Evolutionary conservation across 176 grass and related monocot genomes (phyloP), one percentile per base, ranked within the genome.

Genomic region (Elymus sibiricus): DNA sequence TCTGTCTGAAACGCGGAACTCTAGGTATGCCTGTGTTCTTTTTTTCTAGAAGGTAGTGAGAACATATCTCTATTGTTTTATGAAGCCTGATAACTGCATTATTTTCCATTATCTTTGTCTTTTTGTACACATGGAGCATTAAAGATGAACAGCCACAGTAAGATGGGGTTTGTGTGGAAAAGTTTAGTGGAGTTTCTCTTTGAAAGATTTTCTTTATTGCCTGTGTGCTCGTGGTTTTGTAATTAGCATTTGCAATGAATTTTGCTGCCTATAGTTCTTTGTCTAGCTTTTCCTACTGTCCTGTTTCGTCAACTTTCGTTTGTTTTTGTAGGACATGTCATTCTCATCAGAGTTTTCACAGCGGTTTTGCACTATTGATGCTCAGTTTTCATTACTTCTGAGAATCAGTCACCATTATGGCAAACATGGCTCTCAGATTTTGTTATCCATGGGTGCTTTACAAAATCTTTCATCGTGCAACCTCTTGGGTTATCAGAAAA

Each of bases 381-480:
- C 96, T 82, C 91, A 94, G 68, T 80, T 98, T 67, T 98, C 96
- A 55, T 92, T 98, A 69, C 82, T 98, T 65, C 68, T 98, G 61
- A 95, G 93, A 98, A 87, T 98, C 70, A 92, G 93, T 81, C 82
- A 95, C 81, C 92, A 89, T 47, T 95, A 95, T 91, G 90, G 92
- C 38, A 98, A 95, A 69, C 86, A 95, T 82, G 93, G 96, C 62
- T 70, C 91, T 89, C 96, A 95, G 65, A 98, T 98, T 91, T 82
- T 98, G 13, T 87, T 95, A 70, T 95, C 92, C 44, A 95, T 98
- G 96, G 88, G 93, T 81, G 84, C 92, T 68, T 79, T 98, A 47
- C 91, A 98, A 81, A 86, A 98, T 86, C 93, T 98, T 79, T 93
- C 91, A n/a, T 92, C 93, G 61, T 94, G 90, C 87, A 89, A 74